Evolutionary conservation across 2,329 filamentous ascomycete species (phyloP), one percentile per base, ranked within the genome.

Genomic region (Pseudopithomyces maydicus): DNA sequence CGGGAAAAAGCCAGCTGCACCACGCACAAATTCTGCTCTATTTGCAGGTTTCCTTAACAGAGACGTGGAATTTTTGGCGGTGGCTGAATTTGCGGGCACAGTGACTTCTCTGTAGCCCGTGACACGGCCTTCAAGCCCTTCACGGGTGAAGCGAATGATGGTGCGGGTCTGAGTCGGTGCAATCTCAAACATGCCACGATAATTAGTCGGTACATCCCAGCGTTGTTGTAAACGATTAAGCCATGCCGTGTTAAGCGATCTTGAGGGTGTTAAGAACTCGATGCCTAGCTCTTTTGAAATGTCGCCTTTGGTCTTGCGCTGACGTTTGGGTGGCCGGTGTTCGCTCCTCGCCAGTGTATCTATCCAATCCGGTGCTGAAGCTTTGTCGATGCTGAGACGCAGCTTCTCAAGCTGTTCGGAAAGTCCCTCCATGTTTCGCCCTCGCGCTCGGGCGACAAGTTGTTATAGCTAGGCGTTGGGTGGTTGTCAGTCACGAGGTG

Each of bases 31-130:
- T 48, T 98, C 93, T 29, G 91, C 91, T 60, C 91, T 86, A 55
- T 87, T 88, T 14, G 91, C 94, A 3, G 94, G 94, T 71, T 96
- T 96, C 44, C 95, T 86, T 15, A 90, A 80, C 39, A 97, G 82
- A 5, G 92, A 97, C 0, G 93, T 98, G 2, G 92, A 97, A 71
- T 96, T 97, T 78, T 97, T 99, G 46, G 92, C 94, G 15, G 91
- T 97, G 15, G 90, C 91, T 68, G 90, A 96, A 68, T 88, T 90
- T 33, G 91, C 91, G 5, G 94, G 92, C 8, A 98, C 88, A 1
- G 95, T 97, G 49, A 98, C 91, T 74, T 97, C 95, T 71, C 89
- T 90, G 77, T 99, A 98, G 49, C 93, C 93, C 8, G 91, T 96
- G 22, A 99, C 94, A 51, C 90, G 86, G 20, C 95, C 95, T 77